A percentile compares a stretch with the other conserved stretches of the same genome.
Evolutionary conservation across 768 basidiomycete species (phyloP).

Genomic region (Glaciozyma martinii): DNA sequence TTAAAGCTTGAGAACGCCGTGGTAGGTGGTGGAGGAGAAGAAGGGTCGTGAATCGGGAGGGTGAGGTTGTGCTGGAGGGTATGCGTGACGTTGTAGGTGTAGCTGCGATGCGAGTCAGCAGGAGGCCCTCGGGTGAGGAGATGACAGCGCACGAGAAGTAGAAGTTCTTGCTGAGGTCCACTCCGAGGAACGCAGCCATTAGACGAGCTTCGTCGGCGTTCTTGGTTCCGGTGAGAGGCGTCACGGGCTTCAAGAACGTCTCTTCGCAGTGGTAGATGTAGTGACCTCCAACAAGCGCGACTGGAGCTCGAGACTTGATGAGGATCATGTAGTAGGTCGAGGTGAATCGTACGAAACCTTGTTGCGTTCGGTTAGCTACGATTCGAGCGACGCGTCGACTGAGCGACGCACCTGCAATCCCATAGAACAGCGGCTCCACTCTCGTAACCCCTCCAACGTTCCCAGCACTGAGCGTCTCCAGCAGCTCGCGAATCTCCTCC

Average conservation of each 20-base stretch:
- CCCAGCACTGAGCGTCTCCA: constrained; percentile 92
- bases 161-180: constrained; percentile 98
- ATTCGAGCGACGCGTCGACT: not conserved
- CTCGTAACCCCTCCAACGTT: constrained; percentile 84
- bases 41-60: not conserved
- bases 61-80: constrained; percentile 79
- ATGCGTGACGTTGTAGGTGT: constrained; percentile 95
- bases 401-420: constrained; percentile 57
- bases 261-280: constrained; percentile 94
- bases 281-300: constrained; percentile 87
- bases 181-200: constrained; percentile 85
- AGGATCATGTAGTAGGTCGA: constrained; percentile 93
- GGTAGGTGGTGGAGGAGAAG: not conserved
- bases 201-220: constrained; percentile 43
- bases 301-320: constrained; percentile 79
- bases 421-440: constrained; percentile 63
- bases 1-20: constrained; percentile 47
- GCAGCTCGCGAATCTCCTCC: constrained; percentile 77
- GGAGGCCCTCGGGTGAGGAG: not conserved
- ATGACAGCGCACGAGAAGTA: constrained; percentile 68
- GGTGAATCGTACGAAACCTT: constrained; percentile 88
- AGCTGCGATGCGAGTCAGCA: constrained; percentile 47
- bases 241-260: constrained; percentile 69
- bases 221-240: not conserved
- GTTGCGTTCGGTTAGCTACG: not conserved